Evolutionary conservation across 129 eudicot species (phyloP).

Genomic region (Flaveria sonorensis): DNA sequence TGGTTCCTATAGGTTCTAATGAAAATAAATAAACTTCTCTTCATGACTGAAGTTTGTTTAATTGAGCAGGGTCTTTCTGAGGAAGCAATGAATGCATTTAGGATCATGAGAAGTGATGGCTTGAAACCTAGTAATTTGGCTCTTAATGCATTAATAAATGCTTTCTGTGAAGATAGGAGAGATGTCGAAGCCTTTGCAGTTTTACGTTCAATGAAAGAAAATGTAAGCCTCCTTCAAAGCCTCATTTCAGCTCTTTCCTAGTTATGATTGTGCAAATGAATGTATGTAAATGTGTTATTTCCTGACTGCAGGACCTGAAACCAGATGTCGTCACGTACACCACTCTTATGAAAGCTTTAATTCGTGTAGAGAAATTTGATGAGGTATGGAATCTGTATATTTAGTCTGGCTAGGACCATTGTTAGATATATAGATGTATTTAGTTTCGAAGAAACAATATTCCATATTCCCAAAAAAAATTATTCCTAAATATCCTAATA

Average conservation of each 20-base stretch:
- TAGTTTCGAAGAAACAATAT: too few relatives aligned
- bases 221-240: constrained; percentile 47
- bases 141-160: constrained; percentile 90
- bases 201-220: constrained; percentile 89
- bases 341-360: constrained; percentile 90
- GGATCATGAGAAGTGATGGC: constrained; percentile 91
- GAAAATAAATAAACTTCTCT: constrained; percentile 16
- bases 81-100: constrained; percentile 84
- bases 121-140: constrained; percentile 84
- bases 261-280: not conserved
- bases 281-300: constrained; percentile 14
- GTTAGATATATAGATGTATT: not conserved
- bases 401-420: not conserved
- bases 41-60: constrained; percentile 22
- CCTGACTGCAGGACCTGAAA: constrained; percentile 68
- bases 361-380: constrained; percentile 84
- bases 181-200: constrained; percentile 87
- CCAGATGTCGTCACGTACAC: constrained; percentile 98
- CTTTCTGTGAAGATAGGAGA: constrained; percentile 95
- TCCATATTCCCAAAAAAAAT: too few relatives aligned
- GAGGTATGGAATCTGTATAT: constrained; percentile 49
- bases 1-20: too few relatives aligned
- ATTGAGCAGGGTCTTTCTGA: constrained; percentile 81
- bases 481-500: too few relatives aligned
- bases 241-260: not conserved